Base-by-base conservation (phyloP, 371 early-diverging fungal species). In the Syncephalis plumigaleata region DNA sequence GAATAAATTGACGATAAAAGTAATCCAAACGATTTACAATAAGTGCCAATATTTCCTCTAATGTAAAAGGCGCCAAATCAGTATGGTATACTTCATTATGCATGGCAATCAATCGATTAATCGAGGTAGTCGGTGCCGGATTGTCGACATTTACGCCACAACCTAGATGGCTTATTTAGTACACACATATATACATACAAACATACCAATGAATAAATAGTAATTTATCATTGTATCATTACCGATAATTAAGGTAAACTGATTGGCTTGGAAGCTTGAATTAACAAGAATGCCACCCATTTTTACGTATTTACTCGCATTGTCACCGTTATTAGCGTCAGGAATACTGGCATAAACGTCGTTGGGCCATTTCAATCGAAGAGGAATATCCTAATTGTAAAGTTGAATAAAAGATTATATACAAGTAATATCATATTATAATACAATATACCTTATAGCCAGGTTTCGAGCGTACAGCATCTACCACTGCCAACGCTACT, bases 281-380 rank as follows among this genome's bases (percentile, higher is more conserved):
- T 80, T 83, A 25, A 91, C 83, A 13, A 94, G 61, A 5, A 91
- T 68, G 0, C 95, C 94, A 22, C 94, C 93, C 24, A 94, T 73
- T 57, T 92, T 93, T 39, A 73, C 51, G 45, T 68, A 47, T 47
- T 60, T 57, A 7, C 47, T 36, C 48, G 4, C 45, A 8, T 25
- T 15, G 9, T 26, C 21, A 15, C 24, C 40, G n/a, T 21, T 54
- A 49, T 17, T 48, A 40, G 50, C 55, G 44, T 53, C 47, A 5
- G 63, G 57, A 1, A 62, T 47, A 43, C 73, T 60, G 0, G 70
- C 73, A 58, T 95, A 93, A 16, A 96, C 69, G 56, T 96, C 97
- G 52, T 94, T 96, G 13, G 97, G 97, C 97, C 97, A 96, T 59
- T 96, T 96, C 27, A 96, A 59, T 31, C 71, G 70, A 45, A 96